These are phyloP conservation scores for Oryza punctata DNA, from an alignment of 176 grass and related monocot genomes.

Conservation along the genomic window DNA sequence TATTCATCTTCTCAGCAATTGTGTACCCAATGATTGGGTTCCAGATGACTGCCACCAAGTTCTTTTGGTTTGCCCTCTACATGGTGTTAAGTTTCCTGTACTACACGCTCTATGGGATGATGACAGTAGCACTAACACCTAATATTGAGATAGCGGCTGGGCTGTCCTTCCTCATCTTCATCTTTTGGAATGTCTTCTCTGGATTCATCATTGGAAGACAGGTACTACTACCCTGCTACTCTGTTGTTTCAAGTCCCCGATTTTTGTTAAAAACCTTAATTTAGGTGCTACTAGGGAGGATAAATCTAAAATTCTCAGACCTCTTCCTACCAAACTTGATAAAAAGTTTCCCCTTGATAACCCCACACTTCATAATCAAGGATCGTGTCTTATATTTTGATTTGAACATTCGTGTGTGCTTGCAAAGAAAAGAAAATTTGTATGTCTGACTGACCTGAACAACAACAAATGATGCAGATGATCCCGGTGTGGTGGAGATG, in stretches of 20 bases:
- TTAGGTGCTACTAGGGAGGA: background rate
- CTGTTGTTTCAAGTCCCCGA: background rate
- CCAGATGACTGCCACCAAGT: conserved; percentile 44
- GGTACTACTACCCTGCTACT: conserved; percentile 35
- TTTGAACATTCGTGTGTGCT: background rate
- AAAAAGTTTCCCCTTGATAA: background rate
- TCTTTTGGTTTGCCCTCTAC: conserved; percentile 72
- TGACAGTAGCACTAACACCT: conserved; percentile 75
- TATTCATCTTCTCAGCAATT: conserved; percentile 50
- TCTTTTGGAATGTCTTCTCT: conserved; percentile 78
- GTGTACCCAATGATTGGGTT: conserved; percentile 81
- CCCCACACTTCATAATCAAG: background rate
- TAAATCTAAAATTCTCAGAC: background rate
- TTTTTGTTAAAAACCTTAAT: background rate
- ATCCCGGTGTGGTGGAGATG: conserved; percentile 73
- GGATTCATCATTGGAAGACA: conserved; percentile 68
- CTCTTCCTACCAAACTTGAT: too few relatives aligned
- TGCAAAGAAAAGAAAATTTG: background rate
- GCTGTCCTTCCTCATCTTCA: conserved; percentile 68
- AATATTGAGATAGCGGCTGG: conserved; percentile 72
- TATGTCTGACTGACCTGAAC: conserved; percentile 5
- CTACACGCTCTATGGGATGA: conserved; percentile 74
- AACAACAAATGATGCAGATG: conserved; percentile 44
- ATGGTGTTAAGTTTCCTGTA: conserved; percentile 71
- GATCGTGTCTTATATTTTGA: background rate